phyloP scores from a whole-genome alignment of 495 filamentous ascomycete species.

The Aspergillus avenaceus region DNA sequence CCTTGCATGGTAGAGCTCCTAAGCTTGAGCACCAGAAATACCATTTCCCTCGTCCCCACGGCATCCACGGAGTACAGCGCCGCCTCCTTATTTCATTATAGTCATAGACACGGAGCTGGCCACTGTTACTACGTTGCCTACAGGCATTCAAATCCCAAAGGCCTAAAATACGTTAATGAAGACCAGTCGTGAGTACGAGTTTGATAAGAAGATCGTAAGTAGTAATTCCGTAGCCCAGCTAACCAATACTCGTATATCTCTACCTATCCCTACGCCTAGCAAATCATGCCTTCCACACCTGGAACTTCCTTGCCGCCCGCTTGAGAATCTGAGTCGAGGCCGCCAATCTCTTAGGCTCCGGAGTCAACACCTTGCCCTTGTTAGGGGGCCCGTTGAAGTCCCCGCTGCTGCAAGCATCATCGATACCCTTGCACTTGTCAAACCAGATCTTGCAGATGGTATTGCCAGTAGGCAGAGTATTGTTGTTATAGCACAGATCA shows the following conservation, averaged over 20 bases:
- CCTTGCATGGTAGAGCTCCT: no score
- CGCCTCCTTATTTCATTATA: no score
- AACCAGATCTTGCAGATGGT: slow-evolving; percentile 57
- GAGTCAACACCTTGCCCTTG: slow-evolving; percentile 43
- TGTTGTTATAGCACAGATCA: slow-evolving; percentile 51
- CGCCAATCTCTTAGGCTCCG: slow-evolving; percentile 8
- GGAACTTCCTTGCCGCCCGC: neutral
- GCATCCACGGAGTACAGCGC: no score
- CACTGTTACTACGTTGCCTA: no score
- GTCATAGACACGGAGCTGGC: no score
- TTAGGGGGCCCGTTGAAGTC: slow-evolving; percentile 57
- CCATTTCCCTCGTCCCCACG: no score
- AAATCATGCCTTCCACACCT: neutral
- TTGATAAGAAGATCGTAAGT: neutral
- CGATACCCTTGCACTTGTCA: slow-evolving; percentile 52
- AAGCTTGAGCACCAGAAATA: no score
- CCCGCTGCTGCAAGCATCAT: slow-evolving; percentile 40
- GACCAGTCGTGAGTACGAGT: no score
- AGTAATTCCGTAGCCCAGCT: neutral
- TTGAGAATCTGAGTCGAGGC: slow-evolving; percentile 7
- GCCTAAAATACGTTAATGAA: no score
- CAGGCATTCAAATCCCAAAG: no score
- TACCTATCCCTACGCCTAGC: neutral
- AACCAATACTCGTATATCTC: neutral
- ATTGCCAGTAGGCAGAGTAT: slow-evolving; percentile 53